phyloP scores from a whole-genome alignment of 306 rosid genomes.

The Cucumis hystrix region DNA sequence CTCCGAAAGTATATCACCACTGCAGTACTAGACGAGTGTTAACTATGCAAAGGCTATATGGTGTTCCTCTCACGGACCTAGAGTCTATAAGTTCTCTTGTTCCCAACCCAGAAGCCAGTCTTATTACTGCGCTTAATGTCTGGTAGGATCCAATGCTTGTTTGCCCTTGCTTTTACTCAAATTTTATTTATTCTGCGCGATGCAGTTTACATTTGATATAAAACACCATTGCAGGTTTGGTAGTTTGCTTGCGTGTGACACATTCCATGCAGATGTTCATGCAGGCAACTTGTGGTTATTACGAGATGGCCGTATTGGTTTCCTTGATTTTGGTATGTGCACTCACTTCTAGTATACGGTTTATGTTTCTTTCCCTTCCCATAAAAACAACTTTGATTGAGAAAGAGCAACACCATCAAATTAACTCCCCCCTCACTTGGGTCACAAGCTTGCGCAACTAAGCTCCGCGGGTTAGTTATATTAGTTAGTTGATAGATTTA shows the following conservation, averaged over 20 bases:
- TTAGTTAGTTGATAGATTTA: neutral
- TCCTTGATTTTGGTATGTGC: constrained; percentile 86
- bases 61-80: constrained; percentile 91
- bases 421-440: too few relatives aligned
- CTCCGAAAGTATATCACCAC: constrained; percentile 73
- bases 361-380: neutral
- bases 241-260: constrained; percentile 94
- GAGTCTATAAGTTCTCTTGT: constrained; percentile 80
- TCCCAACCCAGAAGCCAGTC: constrained; percentile 69
- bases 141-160: constrained; percentile 34
- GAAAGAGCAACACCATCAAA: too few relatives aligned
- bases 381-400: too few relatives aligned
- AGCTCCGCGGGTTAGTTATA: neutral
- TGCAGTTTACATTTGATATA: constrained; percentile 10
- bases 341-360: constrained; percentile 6
- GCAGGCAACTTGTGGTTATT: constrained; percentile 93
- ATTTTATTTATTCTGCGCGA: neutral
- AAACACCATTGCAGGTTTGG: constrained; percentile 68
- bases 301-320: constrained; percentile 93
- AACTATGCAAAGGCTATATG: constrained; percentile 88
- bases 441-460: too few relatives aligned
- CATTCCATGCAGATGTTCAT: constrained; percentile 96
- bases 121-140: constrained; percentile 90
- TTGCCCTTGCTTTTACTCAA: neutral
- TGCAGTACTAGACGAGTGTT: constrained; percentile 66